Conservation (phyloP, 2,329 filamentous ascomycete genomes). For the Hysterium pulicare region DNA sequence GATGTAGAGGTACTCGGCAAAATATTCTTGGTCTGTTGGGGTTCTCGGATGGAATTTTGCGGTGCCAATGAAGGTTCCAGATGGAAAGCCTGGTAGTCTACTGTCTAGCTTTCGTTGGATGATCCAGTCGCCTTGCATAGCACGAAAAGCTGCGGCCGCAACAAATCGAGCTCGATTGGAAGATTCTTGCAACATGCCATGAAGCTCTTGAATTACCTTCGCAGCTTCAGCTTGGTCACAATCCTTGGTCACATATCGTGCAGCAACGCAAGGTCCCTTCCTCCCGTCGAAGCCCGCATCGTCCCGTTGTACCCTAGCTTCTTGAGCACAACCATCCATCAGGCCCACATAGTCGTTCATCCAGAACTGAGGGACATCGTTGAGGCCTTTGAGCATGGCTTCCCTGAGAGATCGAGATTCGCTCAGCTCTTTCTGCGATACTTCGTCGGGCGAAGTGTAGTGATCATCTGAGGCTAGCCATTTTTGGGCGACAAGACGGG, state of each 20-base stretch:
- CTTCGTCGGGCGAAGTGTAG: neutral
- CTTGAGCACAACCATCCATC: conserved; percentile 65
- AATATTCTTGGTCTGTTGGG: conserved; percentile 46
- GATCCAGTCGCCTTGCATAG: conserved; percentile 67
- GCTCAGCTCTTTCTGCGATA: conserved; percentile 18
- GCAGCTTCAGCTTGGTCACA: conserved; percentile 40
- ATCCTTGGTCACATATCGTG: conserved; percentile 24
- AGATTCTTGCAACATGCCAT: conserved; percentile 39
- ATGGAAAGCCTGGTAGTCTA: conserved; percentile 56
- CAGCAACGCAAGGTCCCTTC: conserved; percentile 46
- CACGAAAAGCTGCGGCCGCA: conserved; percentile 65
- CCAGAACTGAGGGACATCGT: conserved; percentile 64
- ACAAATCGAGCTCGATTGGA: conserved; percentile 53
- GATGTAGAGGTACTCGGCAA: conserved; percentile 61
- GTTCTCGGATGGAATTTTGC: conserved; percentile 62
- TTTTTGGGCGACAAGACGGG: conserved; percentile 60
- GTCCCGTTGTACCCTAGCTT: conserved; percentile 52
- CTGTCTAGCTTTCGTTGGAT: conserved; percentile 58
- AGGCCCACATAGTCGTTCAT: conserved; percentile 79
- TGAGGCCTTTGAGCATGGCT: conserved; percentile 24
- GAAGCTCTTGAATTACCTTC: conserved; percentile 47
- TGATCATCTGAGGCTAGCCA: conserved; percentile 47
- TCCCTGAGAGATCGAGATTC: conserved; percentile 22
- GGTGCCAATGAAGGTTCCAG: conserved; percentile 62
- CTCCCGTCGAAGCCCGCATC: conserved; percentile 39